phyloP scores from a whole-genome alignment of 179 eudicot species.

The Spinacia oleracea region DNA sequence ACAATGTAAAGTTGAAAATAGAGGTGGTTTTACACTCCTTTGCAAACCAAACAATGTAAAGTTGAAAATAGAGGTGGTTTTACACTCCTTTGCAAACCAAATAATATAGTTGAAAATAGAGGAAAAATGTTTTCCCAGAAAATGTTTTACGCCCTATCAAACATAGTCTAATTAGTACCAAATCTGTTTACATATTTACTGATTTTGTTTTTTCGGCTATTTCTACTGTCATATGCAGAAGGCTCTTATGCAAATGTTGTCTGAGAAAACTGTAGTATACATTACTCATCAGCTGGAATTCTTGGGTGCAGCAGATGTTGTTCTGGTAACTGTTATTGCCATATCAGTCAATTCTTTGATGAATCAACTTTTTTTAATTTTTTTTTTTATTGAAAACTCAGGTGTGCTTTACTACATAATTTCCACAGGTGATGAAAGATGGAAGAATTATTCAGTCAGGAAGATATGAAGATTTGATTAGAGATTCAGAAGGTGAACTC shows the following conservation, averaged over 20 bases:
- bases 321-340: constrained; percentile 53
- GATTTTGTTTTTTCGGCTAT: not conserved
- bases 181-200: not conserved
- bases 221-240: constrained; percentile 47
- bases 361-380: too few species aligned
- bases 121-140: too few species aligned
- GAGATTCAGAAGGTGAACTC: constrained; percentile 55
- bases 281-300: constrained; percentile 88
- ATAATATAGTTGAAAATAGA: too few species aligned
- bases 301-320: constrained; percentile 75
- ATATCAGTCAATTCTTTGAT: not conserved
- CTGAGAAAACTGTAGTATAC: constrained; percentile 70
- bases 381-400: not conserved
- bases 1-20: too few species aligned
- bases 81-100: too few species aligned
- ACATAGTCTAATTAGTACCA: too few species aligned
- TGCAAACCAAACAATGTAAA: too few species aligned
- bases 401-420: not conserved
- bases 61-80: too few species aligned
- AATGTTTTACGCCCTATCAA: not conserved
- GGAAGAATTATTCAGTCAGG: constrained; percentile 75
- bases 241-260: constrained; percentile 59
- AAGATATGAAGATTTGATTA: constrained; percentile 55
- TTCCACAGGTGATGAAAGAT: constrained; percentile 71
- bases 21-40: too few species aligned